Percentiles rank a stretch among this genome's conserved stretches.
These are phyloP conservation scores for Puccinia polysora DNA, from an alignment of 1,284 basidiomycete species.

Conservation along the genomic window DNA sequence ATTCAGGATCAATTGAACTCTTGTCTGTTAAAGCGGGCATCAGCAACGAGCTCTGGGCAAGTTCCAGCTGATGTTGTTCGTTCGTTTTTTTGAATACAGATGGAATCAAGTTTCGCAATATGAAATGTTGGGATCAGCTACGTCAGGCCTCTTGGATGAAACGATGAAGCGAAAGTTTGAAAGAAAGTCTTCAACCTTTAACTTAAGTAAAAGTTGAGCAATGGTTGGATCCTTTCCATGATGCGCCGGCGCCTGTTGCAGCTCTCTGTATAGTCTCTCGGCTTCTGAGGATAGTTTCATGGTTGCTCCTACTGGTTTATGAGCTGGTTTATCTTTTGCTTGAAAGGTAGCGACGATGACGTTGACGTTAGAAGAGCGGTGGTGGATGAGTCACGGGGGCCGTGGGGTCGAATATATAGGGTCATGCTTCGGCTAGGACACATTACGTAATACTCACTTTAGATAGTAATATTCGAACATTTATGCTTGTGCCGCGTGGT, in stretches of 20 bases:
- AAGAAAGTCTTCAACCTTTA: slow-evolving; percentile 61
- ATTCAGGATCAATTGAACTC: slow-evolving; percentile 61
- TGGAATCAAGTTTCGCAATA: background rate
- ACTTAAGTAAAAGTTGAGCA: slow-evolving; percentile 62
- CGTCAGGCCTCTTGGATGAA: slow-evolving; percentile 10
- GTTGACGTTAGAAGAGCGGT: no score
- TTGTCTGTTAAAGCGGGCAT: slow-evolving; percentile 61
- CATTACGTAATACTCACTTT: no score
- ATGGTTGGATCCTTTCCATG: slow-evolving; percentile 65
- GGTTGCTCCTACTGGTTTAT: no score
- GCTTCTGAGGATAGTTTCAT: slow-evolving; percentile 61
- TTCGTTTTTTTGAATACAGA: background rate
- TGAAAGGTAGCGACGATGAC: no score
- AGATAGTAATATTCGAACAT: no score
- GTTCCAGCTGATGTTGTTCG: slow-evolving; percentile 10
- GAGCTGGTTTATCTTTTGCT: no score
- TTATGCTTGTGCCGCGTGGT: no score
- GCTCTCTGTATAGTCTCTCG: slow-evolving; percentile 55
- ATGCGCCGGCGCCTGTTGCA: slow-evolving; percentile 51
- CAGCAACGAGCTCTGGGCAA: slow-evolving; percentile 67
- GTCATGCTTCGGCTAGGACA: no score
- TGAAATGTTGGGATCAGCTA: slow-evolving; percentile 6
- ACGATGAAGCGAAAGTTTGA: background rate
- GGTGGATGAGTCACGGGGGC: no score
- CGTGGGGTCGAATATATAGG: no score